Conservation (phyloP, 2,329 filamentous ascomycete genomes). For the Ophiostoma sp. region DNA sequence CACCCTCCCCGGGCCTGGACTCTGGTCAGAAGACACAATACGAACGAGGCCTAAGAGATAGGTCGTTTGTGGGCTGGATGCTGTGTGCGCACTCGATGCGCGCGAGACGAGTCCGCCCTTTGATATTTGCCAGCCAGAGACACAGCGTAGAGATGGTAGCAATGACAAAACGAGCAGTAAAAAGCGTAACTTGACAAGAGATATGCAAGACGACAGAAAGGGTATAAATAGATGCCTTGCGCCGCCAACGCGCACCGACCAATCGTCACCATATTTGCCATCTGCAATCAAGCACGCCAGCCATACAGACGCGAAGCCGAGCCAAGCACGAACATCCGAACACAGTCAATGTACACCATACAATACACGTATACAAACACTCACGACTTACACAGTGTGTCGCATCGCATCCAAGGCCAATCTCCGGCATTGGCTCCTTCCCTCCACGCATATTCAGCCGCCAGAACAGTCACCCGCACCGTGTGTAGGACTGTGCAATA, state of each 20-base stretch:
- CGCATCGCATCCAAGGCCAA: background rate
- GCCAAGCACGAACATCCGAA: background rate
- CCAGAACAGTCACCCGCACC: background rate
- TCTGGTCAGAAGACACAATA: constrained; percentile 22
- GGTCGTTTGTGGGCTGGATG: background rate
- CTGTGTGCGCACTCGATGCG: background rate
- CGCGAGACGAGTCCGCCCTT: background rate
- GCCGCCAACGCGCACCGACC: constrained; percentile 10
- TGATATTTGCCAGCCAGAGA: background rate
- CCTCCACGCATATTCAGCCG: background rate
- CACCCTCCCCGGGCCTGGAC: constrained; percentile 13
- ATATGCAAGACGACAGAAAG: background rate
- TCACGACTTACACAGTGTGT: background rate
- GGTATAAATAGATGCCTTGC: constrained; percentile 19
- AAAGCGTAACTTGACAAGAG: background rate
- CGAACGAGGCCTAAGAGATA: background rate
- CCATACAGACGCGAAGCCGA: constrained; percentile 5
- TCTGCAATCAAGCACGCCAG: background rate
- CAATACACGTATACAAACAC: background rate
- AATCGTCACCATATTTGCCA: constrained; percentile 13
- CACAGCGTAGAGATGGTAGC: background rate
- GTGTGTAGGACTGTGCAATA: background rate
- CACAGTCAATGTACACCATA: background rate
- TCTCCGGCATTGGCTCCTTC: background rate
- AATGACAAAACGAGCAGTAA: background rate